Evolutionary conservation across 2,329 filamentous ascomycete species (phyloP), one percentile per base, ranked within the genome.

Genomic region (Akanthomyces dipterigenus): DNA sequence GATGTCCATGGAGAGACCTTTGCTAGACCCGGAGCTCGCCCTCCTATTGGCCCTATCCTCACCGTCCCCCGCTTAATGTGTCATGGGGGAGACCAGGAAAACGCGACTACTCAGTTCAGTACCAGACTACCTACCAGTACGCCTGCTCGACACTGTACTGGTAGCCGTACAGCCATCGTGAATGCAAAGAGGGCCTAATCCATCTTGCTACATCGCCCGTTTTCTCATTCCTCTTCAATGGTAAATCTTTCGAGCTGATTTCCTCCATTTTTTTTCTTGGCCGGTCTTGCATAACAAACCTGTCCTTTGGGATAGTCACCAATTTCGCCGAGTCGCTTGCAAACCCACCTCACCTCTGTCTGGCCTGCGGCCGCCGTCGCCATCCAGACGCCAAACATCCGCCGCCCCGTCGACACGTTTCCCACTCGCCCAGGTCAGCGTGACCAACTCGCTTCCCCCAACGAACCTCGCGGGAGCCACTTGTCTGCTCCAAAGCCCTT

Each of bases 51-150:
- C 53, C 51, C 40, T 56, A 55, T 53, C 53, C 20, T 49, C 22
- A 55, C n/a, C 60, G 61, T 67, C 67, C 71, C 72, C 73, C 73
- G 72, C 73, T 74, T 73, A 72, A 72, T 72, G 69, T 73, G 72
- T 73, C 72, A 73, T 73, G 65, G 66, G 65, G 70, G 46, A 57
- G 36, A 11, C 9, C 12, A 65, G 67, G 66, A 70, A 70, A 70
- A 67, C 66, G 67, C 67, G 66, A 66, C 46, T 28, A n/a, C n/a
- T n/a, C n/a, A n/a, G n/a, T n/a, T n/a, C n/a, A n/a, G n/a, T n/a
- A n/a, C n/a, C n/a, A n/a, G n/a, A n/a, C n/a, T n/a, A n/a, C n/a
- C n/a, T n/a, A n/a, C n/a, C n/a, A n/a, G n/a, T n/a, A 28, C 34
- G 16, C 38, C 43, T 26, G 36, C 51, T 28, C 51, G n/a, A 43